Base-by-base conservation (phyloP, 2,329 filamentous ascomycete species). In the Fusarium tanahbumbuense region DNA sequence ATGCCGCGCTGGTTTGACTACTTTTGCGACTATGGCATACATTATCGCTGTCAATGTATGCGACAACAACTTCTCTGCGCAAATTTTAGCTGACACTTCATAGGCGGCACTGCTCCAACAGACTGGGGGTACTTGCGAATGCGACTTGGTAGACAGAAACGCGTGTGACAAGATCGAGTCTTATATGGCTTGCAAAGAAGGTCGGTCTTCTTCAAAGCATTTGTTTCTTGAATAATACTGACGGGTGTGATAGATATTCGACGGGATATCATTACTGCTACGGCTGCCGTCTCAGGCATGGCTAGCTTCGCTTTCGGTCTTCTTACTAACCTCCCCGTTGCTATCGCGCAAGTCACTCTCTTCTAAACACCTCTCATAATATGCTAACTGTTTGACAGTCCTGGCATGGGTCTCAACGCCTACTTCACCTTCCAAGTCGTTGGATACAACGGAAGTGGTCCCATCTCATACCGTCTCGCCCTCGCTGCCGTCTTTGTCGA, bases 11-110 rank as follows among this genome's bases (percentile, higher is more conserved):
- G 93, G 93, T 3, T 78, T 95, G 56, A 93, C 93, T 3, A 96
- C 93, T 4, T 92, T 92, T 76, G 90, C 91, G 57, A 92, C 91
- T 5, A 93, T 94, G 92, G 91, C 92, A 16, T 95, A 94, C 80
- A 95, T 96, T 73, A 94, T 96, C 76, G 91, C 91, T 11, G 89
- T 91, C 68, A 90, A 91, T 73, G 88, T 88, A 69, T 74, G 84
- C 74, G 7, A 42, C 12, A 16, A 12, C 22, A 12, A 6, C 15
- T 4, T 6, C 30, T 4, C 22, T 15, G 18, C 20, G 5, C 20
- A 20, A n/a, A 5, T 15, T 23, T 12, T 32, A 11, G n/a, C 64
- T 64, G 45, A 73, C 45, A 27, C 6, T 44, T 56, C 1, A 70
- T 83, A 96, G 87, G 85, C 89, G 13, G 88, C 88, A 22, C 90